Evolutionary conservation across 2,329 filamentous ascomycete genomes (phyloP), one percentile per base, ranked within the genome.

Genomic region (Teratosphaeria nubilosa): DNA sequence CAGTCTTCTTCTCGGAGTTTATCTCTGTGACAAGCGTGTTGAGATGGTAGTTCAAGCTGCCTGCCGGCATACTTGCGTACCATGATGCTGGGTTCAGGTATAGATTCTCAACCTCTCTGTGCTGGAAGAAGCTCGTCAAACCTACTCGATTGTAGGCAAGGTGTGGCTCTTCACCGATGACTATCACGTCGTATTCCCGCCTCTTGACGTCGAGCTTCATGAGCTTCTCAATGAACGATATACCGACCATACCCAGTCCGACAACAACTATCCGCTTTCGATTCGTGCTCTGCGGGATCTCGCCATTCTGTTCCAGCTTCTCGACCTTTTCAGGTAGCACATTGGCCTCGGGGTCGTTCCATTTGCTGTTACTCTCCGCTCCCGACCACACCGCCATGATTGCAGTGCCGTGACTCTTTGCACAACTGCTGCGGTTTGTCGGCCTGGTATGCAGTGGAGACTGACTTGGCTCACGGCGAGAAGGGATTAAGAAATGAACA

Each of bases 131-230:
- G 60, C 86, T 89, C 2, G 90, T 95, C 55, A 96, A 78, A 3
- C 91, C 91, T 31, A 96, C 91, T 59, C 91, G 85, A 71, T 96
- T 96, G 73, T 96, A 96, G 22, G 91, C 91, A 56, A 95, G 77
- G 75, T 96, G 87, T 22, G 87, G 78, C 70, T 96, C 91, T 68
- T 96, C 91, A 61, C 91, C 91, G 61, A 96, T 87, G 11, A 96
- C 90, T 1, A 90, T 80, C 55, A 96, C 82, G 62, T 90, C 84
- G 70, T 91, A 95, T 71, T 91, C 86, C 66, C 86, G 79, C 62
- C 83, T 75, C 67, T 87, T 85, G 1, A 85, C 82, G 70, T 95
- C 91, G 56, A 91, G 83, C 67, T 95, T 95, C 68, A 95, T 79
- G 10, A 96, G 74, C 74, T 96, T 96, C 74, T 96, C 91, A 66